A percentile compares a stretch with the other conserved stretches of the same genome.
Conservation (phyloP, 495 filamentous ascomycete species). For the Tuber indicum region DNA sequence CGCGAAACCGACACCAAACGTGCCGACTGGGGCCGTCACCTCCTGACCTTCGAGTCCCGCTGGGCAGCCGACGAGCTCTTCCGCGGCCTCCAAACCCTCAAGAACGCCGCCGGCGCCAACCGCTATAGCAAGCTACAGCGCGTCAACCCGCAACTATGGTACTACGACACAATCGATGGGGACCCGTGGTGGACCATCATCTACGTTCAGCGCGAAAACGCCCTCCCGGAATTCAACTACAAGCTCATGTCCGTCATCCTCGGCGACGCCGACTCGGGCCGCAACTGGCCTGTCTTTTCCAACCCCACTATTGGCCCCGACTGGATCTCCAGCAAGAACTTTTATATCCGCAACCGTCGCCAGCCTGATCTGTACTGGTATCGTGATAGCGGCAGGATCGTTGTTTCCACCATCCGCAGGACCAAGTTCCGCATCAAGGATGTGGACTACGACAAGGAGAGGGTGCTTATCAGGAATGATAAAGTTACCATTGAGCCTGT, state of each 20-base stretch:
- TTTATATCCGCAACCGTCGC: slow-evolving; percentile 27
- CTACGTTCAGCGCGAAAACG: background rate
- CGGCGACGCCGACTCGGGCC: background rate
- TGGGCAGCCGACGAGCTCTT: slow-evolving; percentile 24
- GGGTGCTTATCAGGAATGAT: slow-evolving; percentile 11
- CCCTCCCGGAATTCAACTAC: slow-evolving; percentile 4
- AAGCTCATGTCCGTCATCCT: slow-evolving; percentile 9
- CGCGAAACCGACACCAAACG: background rate
- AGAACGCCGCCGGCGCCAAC: too few relatives aligned
- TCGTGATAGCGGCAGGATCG: background rate
- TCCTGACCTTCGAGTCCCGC: slow-evolving; percentile 15
- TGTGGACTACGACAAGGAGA: background rate
- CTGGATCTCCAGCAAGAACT: slow-evolving; percentile 13
- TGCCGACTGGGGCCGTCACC: background rate
- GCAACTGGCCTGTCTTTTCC: slow-evolving; percentile 2
- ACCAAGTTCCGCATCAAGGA: slow-evolving; percentile 20
- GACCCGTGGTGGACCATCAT: background rate
- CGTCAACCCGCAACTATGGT: slow-evolving; percentile 21
- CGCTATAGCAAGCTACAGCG: slow-evolving; percentile 11
- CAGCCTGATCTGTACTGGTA: slow-evolving; percentile 22
- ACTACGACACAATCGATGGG: slow-evolving; percentile 7
- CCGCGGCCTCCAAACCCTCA: slow-evolving; percentile 5
- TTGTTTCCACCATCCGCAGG: background rate
- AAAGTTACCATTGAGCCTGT: background rate
- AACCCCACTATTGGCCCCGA: slow-evolving; percentile 11